A percentile compares a stretch with the other conserved stretches of the same genome.
phyloP scores from a whole-genome alignment of 106 monocot species.

The Dendrobium officinale region DNA sequence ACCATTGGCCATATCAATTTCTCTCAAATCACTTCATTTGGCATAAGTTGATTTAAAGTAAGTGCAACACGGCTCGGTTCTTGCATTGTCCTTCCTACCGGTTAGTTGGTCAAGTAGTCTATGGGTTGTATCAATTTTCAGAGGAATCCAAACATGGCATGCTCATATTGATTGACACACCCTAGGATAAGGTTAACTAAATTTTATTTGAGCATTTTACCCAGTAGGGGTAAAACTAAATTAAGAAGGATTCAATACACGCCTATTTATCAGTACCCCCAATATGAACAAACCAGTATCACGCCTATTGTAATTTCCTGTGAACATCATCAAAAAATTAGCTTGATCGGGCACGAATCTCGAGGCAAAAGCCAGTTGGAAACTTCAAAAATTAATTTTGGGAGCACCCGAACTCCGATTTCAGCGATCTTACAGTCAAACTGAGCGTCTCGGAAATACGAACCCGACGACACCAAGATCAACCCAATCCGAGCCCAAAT shows the following conservation, averaged over 20 bases:
- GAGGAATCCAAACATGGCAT: background rate
- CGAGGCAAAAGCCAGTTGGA: too few species aligned
- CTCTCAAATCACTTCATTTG: background rate
- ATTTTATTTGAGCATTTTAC: background rate
- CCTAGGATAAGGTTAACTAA: background rate
- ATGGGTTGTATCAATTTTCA: background rate
- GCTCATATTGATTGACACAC: background rate
- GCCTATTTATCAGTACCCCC: background rate
- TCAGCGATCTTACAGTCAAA: too few species aligned
- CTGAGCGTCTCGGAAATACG: too few species aligned
- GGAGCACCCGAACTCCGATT: too few species aligned
- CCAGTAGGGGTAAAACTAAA: background rate
- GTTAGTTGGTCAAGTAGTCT: background rate
- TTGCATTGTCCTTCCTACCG: background rate
- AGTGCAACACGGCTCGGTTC: background rate
- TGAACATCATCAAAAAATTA: too few species aligned
- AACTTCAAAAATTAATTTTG: too few species aligned
- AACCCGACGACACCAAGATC: too few species aligned
- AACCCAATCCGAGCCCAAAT: too few species aligned
- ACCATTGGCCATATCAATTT: too few species aligned
- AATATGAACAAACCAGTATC: background rate
- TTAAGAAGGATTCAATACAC: background rate
- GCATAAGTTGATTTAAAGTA: too few species aligned
- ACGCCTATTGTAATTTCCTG: background rate
- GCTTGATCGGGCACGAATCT: too few species aligned